Base-by-base conservation (phyloP, 495 filamentous ascomycete genomes). In the Talaromyces adpressus region DNA sequence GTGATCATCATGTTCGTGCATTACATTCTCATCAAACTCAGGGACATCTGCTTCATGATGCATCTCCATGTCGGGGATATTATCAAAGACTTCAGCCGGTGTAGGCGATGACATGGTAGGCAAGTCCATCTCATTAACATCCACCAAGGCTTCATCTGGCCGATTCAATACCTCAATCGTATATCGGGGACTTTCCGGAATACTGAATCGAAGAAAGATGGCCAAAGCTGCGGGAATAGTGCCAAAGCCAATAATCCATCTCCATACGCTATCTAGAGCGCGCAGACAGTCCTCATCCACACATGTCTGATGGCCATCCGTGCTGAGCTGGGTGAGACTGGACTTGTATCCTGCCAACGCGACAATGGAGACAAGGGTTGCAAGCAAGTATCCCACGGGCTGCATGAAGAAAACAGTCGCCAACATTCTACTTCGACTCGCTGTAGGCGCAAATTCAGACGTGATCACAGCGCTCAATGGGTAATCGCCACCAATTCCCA, bases 401-500 rank as follows among this genome's bases (percentile, higher is more conserved):
- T 88, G 85, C 74, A 80, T 82, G 47, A 82, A 66, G 68, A 86
- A 86, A 2, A 88, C 80, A 5, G 79, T 78, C 9, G 80, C 82
- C 63, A 87, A 71, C 84, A 87, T 87, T 6, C 73, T 72, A 39
- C 73, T 81, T 52, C 85, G 64, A n/a, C 70, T 75, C 39, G 74
- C 72, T 6, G 75, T 81, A 1, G 82, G 78, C 1, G 83, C 81
- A 69, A 79, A 86, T 69, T 86, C 83, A 1, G 80, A 73, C 11
- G 78, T 82, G 36, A 87, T 84, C n/a, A 84, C 77, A 1, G 82
- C 80, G 59, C 69, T 75, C 12, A 80, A 70, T 12, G 78, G 79
- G 62, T 81, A 81, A 49, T 80, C 80, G 1, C 70, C 79, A 3
- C 79, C 79, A 11, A 82, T 72, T 4, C 79, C 72, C 18, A 74